Conservation (phyloP, 306 rosid species). For the Cucurbita moschata region DNA sequence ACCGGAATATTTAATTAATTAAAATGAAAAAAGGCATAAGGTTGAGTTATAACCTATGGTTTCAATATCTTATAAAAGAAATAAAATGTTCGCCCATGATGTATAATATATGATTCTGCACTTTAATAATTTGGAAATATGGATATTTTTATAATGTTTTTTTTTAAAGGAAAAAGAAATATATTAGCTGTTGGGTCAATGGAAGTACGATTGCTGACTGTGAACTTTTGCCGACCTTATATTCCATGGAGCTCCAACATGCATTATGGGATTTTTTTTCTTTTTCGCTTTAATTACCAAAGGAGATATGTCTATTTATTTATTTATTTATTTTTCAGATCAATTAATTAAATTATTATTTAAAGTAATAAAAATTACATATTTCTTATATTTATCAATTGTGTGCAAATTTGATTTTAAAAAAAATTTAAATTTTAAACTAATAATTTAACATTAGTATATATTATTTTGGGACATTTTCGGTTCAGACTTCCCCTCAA, state of each 20-base stretch:
- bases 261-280: not conserved
- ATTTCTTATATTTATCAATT: no score
- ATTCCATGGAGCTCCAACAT: not conserved
- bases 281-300: not conserved
- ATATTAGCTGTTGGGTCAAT: not conserved
- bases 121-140: not conserved
- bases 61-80: not conserved
- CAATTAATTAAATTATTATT: no score
- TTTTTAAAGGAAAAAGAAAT: not conserved
- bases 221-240: not conserved
- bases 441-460: no score
- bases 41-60: not conserved
- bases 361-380: no score
- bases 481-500: no score
- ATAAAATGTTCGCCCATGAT: not conserved
- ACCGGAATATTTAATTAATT: not conserved
- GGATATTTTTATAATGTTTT: not conserved
- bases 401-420: no score
- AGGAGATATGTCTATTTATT: no score
- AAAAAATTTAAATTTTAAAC: no score
- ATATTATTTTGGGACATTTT: no score
- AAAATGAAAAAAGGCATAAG: not conserved
- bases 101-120: not conserved
- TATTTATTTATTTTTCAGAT: not conserved
- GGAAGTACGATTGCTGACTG: not conserved